Conservation (phyloP, 116 monocot species). For the Phalaenopsis hybrid region DNA sequence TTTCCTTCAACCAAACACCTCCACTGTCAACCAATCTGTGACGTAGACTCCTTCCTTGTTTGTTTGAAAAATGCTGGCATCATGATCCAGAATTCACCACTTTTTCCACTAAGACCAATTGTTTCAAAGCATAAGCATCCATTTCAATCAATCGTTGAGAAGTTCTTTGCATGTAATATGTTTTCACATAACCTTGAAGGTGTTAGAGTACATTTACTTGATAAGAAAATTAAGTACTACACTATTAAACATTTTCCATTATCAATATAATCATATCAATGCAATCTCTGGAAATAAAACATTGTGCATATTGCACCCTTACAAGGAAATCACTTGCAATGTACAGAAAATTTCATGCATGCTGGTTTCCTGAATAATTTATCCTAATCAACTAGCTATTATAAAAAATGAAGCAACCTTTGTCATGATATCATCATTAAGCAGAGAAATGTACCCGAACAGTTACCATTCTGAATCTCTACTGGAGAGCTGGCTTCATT, state of each 20-base stretch:
- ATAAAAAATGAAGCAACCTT: neutral
- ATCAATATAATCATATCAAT: neutral
- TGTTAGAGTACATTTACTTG: neutral
- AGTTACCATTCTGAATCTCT: constrained; percentile 26
- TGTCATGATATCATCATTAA: neutral
- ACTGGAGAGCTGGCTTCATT: constrained; percentile 17
- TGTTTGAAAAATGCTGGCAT: no score
- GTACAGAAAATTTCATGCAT: neutral
- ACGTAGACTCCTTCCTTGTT: no score
- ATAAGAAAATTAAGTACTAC: neutral
- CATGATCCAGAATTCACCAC: no score
- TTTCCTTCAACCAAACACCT: no score
- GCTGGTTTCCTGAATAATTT: neutral
- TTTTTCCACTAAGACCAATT: no score
- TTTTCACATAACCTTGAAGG: neutral
- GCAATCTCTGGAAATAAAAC: neutral
- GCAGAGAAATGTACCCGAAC: constrained; percentile 8
- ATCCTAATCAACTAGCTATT: neutral
- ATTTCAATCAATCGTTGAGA: no score
- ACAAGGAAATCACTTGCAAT: neutral
- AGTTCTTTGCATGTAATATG: no score
- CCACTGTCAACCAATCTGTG: no score
- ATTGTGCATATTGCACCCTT: neutral
- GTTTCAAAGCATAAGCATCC: no score
- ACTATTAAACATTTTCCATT: neutral